Percentiles rank a stretch among this genome's conserved stretches.
These are phyloP conservation scores for Gossypium ekmanianum DNA, from an alignment of 345 rosid genomes.

Conservation along the genomic window DNA sequence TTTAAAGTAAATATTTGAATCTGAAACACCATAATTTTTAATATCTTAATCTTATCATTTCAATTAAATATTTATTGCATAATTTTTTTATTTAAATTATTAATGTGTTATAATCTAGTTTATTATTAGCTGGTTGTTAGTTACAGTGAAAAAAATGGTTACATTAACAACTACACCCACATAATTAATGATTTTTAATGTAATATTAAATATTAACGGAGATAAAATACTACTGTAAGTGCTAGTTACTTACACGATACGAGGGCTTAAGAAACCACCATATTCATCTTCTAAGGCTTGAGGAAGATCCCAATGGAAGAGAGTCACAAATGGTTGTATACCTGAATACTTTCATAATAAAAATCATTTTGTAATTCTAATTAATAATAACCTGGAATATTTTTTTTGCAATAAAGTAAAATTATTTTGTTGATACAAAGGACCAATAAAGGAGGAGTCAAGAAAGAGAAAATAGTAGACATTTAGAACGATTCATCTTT, in stretches of 20 bases:
- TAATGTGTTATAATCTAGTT: too few relatives aligned
- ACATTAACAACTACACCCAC: too few relatives aligned
- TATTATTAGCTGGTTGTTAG: too few relatives aligned
- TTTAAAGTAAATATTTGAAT: too few relatives aligned
- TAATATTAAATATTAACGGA: background rate
- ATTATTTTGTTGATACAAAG: background rate
- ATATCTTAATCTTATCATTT: too few relatives aligned
- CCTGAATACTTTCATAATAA: background rate
- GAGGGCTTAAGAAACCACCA: slow-evolving; percentile 36
- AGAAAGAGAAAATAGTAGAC: too few relatives aligned
- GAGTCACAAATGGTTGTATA: slow-evolving; percentile 1
- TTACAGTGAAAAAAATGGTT: too few relatives aligned
- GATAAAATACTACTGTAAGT: background rate
- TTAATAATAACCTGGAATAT: background rate
- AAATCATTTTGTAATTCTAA: background rate
- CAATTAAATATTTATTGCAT: too few relatives aligned
- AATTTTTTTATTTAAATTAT: too few relatives aligned
- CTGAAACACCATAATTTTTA: too few relatives aligned
- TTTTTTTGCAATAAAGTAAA: background rate
- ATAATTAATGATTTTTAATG: background rate
- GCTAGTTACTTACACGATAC: slow-evolving; percentile 35
- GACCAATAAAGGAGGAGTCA: too few relatives aligned
- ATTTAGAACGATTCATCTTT: too few relatives aligned
- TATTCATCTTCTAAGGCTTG: slow-evolving; percentile 43
- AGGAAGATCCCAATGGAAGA: slow-evolving; percentile 50